These are phyloP conservation scores for Lentinula sp. DNA, from an alignment of 768 basidiomycete genomes.

Conservation along the genomic window DNA sequence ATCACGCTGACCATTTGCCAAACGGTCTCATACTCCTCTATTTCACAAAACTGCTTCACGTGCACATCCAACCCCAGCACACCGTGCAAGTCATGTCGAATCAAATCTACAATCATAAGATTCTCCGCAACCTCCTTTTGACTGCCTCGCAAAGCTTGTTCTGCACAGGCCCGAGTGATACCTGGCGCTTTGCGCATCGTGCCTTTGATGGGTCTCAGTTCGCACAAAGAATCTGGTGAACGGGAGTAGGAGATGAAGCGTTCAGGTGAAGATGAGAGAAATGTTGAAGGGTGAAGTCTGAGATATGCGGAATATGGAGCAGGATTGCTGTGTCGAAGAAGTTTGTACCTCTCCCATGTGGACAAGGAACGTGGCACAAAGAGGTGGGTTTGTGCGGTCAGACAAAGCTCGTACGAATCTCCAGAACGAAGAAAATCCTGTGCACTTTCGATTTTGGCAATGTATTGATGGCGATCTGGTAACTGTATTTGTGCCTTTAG, in stretches of 20 bases:
- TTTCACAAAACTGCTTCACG: slow-evolving; percentile 78
- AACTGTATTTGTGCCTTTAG: slow-evolving; percentile 26
- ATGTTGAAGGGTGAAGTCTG: slow-evolving; percentile 67
- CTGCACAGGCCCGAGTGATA: slow-evolving; percentile 60
- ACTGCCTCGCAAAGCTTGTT: slow-evolving; percentile 55
- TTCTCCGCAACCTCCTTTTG: slow-evolving; percentile 94
- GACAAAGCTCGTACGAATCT: slow-evolving; percentile 90
- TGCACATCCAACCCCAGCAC: slow-evolving; percentile 77
- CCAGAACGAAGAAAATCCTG: slow-evolving; percentile 75
- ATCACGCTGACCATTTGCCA: slow-evolving; percentile 96
- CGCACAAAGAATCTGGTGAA: slow-evolving; percentile 57
- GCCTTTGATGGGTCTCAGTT: slow-evolving; percentile 93
- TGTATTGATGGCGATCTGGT: slow-evolving; percentile 58
- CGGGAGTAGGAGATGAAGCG: slow-evolving; percentile 82
- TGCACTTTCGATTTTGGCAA: slow-evolving; percentile 59
- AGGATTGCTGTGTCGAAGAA: slow-evolving; percentile 70
- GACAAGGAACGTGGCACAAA: slow-evolving; percentile 36
- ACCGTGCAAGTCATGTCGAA: slow-evolving; percentile 85
- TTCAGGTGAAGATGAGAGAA: slow-evolving; percentile 88
- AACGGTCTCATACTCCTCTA: slow-evolving; percentile 92
- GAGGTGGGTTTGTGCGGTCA: slow-evolving; percentile 71
- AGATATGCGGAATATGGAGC: slow-evolving; percentile 85
- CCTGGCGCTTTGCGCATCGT: slow-evolving; percentile 70
- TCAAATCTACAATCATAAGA: slow-evolving; percentile 96
- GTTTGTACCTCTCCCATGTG: slow-evolving; percentile 73